These are phyloP conservation scores for Pueraria montana DNA, from an alignment of 306 rosid genomes.

Conservation along the genomic window DNA sequence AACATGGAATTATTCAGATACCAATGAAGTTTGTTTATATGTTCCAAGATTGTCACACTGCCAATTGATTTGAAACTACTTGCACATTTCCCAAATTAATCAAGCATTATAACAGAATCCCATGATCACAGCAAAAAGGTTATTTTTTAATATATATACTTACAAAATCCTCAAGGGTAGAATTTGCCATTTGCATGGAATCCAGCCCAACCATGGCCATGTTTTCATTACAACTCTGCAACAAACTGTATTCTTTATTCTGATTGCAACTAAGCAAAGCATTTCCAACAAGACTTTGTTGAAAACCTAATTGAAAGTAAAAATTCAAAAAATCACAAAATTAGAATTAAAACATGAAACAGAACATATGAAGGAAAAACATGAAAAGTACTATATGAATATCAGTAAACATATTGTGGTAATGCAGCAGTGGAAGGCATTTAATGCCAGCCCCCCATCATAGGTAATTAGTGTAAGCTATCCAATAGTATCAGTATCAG, in stretches of 20 bases:
- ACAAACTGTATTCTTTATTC: constrained; percentile 41
- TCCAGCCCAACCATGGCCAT: constrained; percentile 71
- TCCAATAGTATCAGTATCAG: background rate
- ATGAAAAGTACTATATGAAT: constrained; percentile 4
- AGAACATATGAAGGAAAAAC: constrained; percentile 28
- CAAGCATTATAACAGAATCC: constrained; percentile 9
- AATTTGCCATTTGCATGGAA: constrained; percentile 88
- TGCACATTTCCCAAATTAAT: constrained; percentile 31
- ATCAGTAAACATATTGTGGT: background rate
- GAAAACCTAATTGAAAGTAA: constrained; percentile 53
- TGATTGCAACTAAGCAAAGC: constrained; percentile 47
- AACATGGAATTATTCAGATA: background rate
- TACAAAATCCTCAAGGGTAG: constrained; percentile 96
- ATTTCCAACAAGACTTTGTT: constrained; percentile 51
- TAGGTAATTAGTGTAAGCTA: background rate
- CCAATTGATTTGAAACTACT: constrained; percentile 25
- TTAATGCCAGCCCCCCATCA: constrained; percentile 1
- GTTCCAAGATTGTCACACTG: constrained; percentile 27
- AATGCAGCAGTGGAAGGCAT: constrained; percentile 9
- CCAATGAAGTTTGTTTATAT: background rate
- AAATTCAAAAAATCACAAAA: constrained; percentile 29
- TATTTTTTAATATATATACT: constrained; percentile 49
- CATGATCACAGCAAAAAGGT: constrained; percentile 27
- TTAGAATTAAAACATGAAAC: constrained; percentile 12
- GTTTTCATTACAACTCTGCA: constrained; percentile 52